Base-by-base conservation (phyloP, 208 protist genomes). In the Acanthamoeba royreba region DNA sequence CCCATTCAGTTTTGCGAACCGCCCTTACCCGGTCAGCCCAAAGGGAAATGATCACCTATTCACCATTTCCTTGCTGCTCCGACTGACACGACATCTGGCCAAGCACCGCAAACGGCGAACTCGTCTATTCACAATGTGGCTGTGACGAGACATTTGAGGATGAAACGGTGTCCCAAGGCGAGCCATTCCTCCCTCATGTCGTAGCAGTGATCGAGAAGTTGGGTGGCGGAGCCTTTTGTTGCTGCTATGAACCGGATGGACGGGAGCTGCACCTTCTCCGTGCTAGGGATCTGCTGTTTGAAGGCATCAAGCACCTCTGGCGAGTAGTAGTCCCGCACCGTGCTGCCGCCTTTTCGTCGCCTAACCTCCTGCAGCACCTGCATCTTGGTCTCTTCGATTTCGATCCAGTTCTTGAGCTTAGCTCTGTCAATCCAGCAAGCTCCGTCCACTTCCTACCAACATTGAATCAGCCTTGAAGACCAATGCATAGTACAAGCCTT, bases 121-220 rank as follows among this genome's bases (percentile, higher is more conserved):
- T n/a, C n/a, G n/a, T n/a, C n/a, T n/a, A n/a, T n/a, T n/a, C n/a
- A n/a, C n/a, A n/a, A n/a, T n/a, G n/a, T n/a, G n/a, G n/a, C n/a
- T n/a, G n/a, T 58, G 69, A 81, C 40, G 19, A 81, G 9, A 22
- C 33, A 42, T 42, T 81, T 81, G 69, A 81, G 69, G 15, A 47
- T 22, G 40, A 81, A 81, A 17, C 69, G 69, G 25, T 81, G 69
- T 11, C 69, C 69, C 38, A 81, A 42, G 4, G 69, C 69, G 69
- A 81, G 69, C 69, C 69, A 81, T n/a, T 81, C 69, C 69, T 81
- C 69, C 15, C 69, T 33, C 69, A 81, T 81, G 69, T 81, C 69
- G 69, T 81, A 81, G 38, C 13, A 2, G 69, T 81, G 69, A 11
- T 33, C 40, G 17, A 33, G 40, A 8, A 81, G 38, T 42, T 47